phyloP scores from a whole-genome alignment of 352 stramenopile genomes.

The Phytophthora idaei region DNA sequence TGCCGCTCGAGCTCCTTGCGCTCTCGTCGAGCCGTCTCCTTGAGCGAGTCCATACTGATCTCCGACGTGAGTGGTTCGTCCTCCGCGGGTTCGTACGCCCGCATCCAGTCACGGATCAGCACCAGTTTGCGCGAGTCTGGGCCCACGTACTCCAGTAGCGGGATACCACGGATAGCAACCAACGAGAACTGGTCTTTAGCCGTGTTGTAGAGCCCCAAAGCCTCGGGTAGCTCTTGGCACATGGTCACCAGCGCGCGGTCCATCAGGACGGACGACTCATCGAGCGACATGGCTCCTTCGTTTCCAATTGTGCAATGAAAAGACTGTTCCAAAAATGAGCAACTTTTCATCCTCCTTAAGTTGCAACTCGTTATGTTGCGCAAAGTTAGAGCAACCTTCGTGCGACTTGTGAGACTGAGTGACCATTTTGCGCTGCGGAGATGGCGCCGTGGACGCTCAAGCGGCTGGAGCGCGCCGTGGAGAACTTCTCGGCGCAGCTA shows the following conservation, averaged over 20 bases:
- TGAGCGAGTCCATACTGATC: conserved; percentile 64
- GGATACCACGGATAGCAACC: conserved; percentile 54
- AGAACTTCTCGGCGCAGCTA: conserved; percentile 73
- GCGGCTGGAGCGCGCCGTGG: conserved; percentile 62
- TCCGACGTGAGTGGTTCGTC: conserved; percentile 59
- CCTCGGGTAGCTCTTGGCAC: conserved; percentile 78
- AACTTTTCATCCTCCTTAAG: background rate
- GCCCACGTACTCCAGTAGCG: conserved; percentile 57
- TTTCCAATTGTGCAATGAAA: conserved; percentile 9
- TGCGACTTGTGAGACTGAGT: conserved; percentile 7
- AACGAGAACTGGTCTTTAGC: conserved; percentile 72
- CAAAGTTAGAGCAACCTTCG: conserved; percentile 13
- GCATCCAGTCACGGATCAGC: conserved; percentile 82
- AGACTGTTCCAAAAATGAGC: background rate
- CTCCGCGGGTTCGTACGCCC: conserved; percentile 53
- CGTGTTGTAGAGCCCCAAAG: conserved; percentile 78
- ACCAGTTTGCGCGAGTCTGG: conserved; percentile 67
- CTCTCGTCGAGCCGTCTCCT: conserved; percentile 51
- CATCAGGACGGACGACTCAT: conserved; percentile 73
- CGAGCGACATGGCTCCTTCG: conserved; percentile 54
- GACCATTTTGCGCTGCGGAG: conserved; percentile 13
- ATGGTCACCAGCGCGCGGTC: conserved; percentile 82
- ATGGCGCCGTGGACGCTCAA: conserved; percentile 45
- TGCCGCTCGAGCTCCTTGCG: conserved; percentile 52
- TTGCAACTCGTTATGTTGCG: background rate